These are phyloP conservation scores for Geranomyces variabilis DNA, from an alignment of 192 early-diverging fungal genomes.

Conservation along the genomic window DNA sequence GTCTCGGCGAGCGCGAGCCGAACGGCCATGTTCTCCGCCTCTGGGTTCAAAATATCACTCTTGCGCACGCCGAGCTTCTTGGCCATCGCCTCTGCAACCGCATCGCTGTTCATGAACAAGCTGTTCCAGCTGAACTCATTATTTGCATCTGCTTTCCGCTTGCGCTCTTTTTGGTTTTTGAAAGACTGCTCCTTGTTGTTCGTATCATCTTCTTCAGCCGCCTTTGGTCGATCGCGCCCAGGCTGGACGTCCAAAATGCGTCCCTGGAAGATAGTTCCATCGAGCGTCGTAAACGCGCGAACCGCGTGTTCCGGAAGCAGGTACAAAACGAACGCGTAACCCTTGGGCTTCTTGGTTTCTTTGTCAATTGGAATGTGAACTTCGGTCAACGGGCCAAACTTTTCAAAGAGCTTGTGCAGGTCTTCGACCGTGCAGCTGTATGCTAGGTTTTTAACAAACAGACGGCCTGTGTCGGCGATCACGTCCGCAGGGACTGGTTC, in stretches of 20 bases:
- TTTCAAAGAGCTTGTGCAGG: slow-evolving; percentile 76
- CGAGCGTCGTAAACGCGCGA: slow-evolving; percentile 79
- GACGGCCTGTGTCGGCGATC: slow-evolving; percentile 91
- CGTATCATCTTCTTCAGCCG: slow-evolving; percentile 54
- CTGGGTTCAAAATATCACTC: slow-evolving; percentile 86
- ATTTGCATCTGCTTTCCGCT: slow-evolving; percentile 73
- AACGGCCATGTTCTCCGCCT: slow-evolving; percentile 88
- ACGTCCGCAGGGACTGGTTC: slow-evolving; percentile 50
- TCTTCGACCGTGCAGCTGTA: slow-evolving; percentile 90
- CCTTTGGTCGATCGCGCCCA: slow-evolving; percentile 80
- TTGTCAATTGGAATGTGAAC: slow-evolving; percentile 91
- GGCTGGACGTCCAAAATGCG: slow-evolving; percentile 87
- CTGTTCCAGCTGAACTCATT: slow-evolving; percentile 96
- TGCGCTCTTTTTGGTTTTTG: slow-evolving; percentile 82
- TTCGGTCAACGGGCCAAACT: slow-evolving; percentile 90
- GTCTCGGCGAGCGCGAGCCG: slow-evolving; percentile 97
- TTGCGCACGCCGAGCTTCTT: slow-evolving; percentile 87
- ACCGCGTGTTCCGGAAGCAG: slow-evolving; percentile 92
- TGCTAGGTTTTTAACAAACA: slow-evolving; percentile 92
- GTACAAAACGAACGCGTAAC: slow-evolving; percentile 89
- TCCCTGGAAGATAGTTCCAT: slow-evolving; percentile 89
- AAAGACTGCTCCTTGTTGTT: slow-evolving; percentile 48
- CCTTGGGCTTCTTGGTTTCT: slow-evolving; percentile 91
- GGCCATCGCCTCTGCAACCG: slow-evolving; percentile 95
- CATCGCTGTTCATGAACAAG: slow-evolving; percentile 93